Evolutionary conservation across 306 rosid species (phyloP).

Genomic region (Castanopsis chinensis): DNA sequence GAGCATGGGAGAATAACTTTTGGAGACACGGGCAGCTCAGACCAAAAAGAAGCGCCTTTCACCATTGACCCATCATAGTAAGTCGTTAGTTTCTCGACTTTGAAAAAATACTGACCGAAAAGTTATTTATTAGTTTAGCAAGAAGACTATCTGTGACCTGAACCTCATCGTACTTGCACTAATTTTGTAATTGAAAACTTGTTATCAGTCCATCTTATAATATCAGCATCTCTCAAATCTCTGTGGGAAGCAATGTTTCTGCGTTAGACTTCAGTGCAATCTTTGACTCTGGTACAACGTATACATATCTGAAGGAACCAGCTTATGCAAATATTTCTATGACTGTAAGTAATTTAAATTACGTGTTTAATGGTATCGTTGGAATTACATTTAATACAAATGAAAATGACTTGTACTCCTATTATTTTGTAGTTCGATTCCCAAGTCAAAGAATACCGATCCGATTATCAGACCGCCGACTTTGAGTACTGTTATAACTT

Average conservation of each 20-base stretch:
- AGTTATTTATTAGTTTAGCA: not conserved
- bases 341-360: conserved; percentile 46
- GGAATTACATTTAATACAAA: not conserved
- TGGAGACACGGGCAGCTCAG: conserved; percentile 64
- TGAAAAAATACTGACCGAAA: not conserved
- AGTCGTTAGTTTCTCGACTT: conserved; percentile 20
- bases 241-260: conserved; percentile 37
- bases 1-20: conserved; percentile 77
- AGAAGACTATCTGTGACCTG: not conserved
- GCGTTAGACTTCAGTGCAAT: conserved; percentile 59
- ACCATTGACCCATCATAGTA: conserved; percentile 39
- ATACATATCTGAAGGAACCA: conserved; percentile 69
- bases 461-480: not conserved
- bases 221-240: conserved; percentile 62
- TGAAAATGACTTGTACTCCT: not conserved
- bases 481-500: conserved; percentile 78
- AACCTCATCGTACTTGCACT: conserved; percentile 18
- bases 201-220: conserved; percentile 67
- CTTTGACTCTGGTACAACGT: conserved; percentile 85
- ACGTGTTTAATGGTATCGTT: conserved; percentile 1
- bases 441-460: conserved; percentile 14
- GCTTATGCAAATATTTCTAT: conserved; percentile 56
- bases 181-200: conserved; percentile 18
- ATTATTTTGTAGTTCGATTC: conserved; percentile 58
- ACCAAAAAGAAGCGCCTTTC: conserved; percentile 74